Base-by-base conservation (phyloP, 2,329 filamentous ascomycete species). In the Colletotrichum filicis region DNA sequence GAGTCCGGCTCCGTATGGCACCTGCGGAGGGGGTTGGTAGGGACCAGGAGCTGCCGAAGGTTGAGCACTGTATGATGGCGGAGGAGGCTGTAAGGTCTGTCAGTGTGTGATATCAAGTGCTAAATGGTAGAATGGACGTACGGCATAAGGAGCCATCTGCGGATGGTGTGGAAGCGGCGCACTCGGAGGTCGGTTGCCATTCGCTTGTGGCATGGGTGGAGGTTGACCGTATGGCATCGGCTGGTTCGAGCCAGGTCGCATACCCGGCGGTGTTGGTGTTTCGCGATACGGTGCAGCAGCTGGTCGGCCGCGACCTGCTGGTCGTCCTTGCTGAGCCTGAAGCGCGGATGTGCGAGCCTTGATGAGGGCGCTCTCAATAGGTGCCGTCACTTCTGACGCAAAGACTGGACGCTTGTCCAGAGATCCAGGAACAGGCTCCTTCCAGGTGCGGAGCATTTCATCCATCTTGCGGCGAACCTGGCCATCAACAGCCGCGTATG, bases 371-470 rank as follows among this genome's bases (percentile, higher is more conserved):
- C 95, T 97, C 82, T 99, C 97, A 77, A 99, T 98, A 56, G 94
- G 94, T 65, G 93, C 91, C 56, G 96, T 97, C 71, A 95, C 91
- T 70, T 98, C 95, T 52, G 91, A 89, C 32, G 95, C 91, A 80
- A 99, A 99, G 64, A 99, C 96, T 8, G 97, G 95, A 74, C 94
- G 91, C n/a, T 92, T 92, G 79, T 98, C 96, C 80, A 97, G 91
- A 16, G 97, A 98, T 61, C 96, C 97, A 1, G 96, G 95, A 16
- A 98, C 95, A 2, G 97, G 94, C 79, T 98, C 94, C 83, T 98
- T 98, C 97, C 97, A 99, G 1, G 97, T 99, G 83, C 94, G 95
- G 77, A 99, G 88, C 93, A 99, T 96, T 83, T 97, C 95, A 81
- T 98, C 97, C 90, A 99, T 94, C 83, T 97, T 97, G 77, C 92